These are phyloP conservation scores for Kwoniella mangroviensis DNA, from an alignment of 768 basidiomycete genomes.

Conservation along the genomic window DNA sequence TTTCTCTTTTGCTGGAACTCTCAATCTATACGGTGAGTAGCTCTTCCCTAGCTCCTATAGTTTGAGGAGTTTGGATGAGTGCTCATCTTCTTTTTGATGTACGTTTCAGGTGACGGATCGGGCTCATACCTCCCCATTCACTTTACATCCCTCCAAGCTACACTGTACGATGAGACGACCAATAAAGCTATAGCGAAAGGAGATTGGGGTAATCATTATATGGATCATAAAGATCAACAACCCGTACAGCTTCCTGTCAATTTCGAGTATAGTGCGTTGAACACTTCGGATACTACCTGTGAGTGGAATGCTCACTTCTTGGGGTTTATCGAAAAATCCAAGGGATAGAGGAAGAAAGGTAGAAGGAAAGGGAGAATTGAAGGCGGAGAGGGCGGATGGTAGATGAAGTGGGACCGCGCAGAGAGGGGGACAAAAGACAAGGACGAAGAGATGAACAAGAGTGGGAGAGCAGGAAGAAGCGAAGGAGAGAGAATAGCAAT, in stretches of 20 bases:
- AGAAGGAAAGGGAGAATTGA: too few relatives aligned
- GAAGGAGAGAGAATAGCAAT: too few relatives aligned
- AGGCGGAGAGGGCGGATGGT: too few relatives aligned
- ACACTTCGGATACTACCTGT: conserved; percentile 85
- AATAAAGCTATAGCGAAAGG: conserved; percentile 71
- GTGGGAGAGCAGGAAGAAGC: too few relatives aligned
- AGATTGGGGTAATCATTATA: conserved; percentile 64
- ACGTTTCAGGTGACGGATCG: conserved; percentile 66
- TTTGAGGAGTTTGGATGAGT: too few relatives aligned
- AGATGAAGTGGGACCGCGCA: too few relatives aligned
- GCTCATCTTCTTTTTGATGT: neutral
- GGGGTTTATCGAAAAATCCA: too few relatives aligned
- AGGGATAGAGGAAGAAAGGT: too few relatives aligned
- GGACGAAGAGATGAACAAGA: too few relatives aligned
- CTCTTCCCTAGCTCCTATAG: too few relatives aligned
- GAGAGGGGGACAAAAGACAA: too few relatives aligned
- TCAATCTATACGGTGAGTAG: conserved; percentile 68
- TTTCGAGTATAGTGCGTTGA: conserved; percentile 79
- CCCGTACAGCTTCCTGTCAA: conserved; percentile 74
- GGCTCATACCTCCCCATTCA: conserved; percentile 77
- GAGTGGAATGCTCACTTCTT: conserved; percentile 20
- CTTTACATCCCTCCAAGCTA: conserved; percentile 70
- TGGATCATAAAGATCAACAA: conserved; percentile 70
- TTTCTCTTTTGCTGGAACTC: conserved; percentile 81
- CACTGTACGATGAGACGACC: conserved; percentile 73